A percentile compares a stretch with the other conserved stretches of the same genome.
Conservation (phyloP, 176 grass and related monocot species). For the Carex cristatella region DNA sequence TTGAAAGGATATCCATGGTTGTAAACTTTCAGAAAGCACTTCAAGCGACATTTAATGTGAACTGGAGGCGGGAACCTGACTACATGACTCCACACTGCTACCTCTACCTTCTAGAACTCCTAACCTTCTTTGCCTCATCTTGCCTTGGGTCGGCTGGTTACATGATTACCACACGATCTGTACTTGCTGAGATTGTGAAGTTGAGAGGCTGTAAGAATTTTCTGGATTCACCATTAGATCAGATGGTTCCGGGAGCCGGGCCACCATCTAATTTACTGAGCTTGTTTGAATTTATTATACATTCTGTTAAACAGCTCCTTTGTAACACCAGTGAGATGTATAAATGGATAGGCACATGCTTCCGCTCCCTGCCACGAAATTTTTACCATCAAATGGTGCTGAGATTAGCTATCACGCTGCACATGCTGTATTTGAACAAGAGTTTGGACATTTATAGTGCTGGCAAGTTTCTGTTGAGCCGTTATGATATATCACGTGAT, state of each 20-base stretch:
- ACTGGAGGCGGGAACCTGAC: slow-evolving; percentile 27
- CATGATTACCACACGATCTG: slow-evolving; percentile 44
- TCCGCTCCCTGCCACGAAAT: neutral
- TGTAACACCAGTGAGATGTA: neutral
- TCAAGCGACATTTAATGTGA: slow-evolving; percentile 17
- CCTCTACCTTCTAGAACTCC: slow-evolving; percentile 49
- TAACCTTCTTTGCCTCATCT: slow-evolving; percentile 44
- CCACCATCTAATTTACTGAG: neutral
- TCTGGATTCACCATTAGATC: slow-evolving; percentile 32
- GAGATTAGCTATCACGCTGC: slow-evolving; percentile 45
- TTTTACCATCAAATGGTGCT: slow-evolving; percentile 21
- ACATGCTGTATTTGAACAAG: slow-evolving; percentile 31
- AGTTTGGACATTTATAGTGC: slow-evolving; percentile 11
- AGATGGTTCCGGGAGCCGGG: neutral
- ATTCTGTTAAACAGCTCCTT: slow-evolving; percentile 22
- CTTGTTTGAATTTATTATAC: slow-evolving; percentile 22
- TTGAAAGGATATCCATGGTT: slow-evolving; percentile 25
- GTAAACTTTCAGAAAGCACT: slow-evolving; percentile 35
- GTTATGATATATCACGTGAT: neutral
- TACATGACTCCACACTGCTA: slow-evolving; percentile 53
- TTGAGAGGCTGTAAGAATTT: slow-evolving; percentile 37
- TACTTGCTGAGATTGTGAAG: slow-evolving; percentile 46
- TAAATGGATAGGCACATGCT: slow-evolving; percentile 31
- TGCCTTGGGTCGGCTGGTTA: slow-evolving; percentile 11
- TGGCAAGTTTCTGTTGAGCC: slow-evolving; percentile 12